Evolutionary conservation across 108 stramenopile genomes (phyloP).

Genomic region (Hondaea fermentalgiana): DNA sequence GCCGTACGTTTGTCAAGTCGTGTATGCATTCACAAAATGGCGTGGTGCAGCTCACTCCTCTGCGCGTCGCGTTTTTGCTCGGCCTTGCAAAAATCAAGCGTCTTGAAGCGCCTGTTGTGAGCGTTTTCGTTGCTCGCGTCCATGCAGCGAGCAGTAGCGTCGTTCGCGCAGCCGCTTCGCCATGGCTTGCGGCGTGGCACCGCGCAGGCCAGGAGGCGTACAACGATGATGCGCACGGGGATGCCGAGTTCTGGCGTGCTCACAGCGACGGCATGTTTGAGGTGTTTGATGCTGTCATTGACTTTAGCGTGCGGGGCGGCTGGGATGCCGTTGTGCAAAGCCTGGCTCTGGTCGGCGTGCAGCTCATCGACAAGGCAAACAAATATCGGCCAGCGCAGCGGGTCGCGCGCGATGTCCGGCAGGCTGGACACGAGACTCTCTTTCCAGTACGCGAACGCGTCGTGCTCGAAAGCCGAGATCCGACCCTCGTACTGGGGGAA

Average conservation of each 20-base stretch:
- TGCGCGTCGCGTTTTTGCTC: neutral
- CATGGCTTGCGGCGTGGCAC: neutral
- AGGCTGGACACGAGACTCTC: neutral
- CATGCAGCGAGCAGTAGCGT: neutral
- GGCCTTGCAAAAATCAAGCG: neutral
- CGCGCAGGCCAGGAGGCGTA: neutral
- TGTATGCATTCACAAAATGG: neutral
- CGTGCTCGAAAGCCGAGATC: neutral
- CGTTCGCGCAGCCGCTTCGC: neutral
- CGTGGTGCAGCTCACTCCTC: neutral
- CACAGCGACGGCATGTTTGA: neutral
- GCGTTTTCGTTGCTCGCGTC: neutral
- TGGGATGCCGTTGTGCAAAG: slow-evolving; percentile 11
- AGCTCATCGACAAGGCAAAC: neutral
- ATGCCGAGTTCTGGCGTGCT: neutral
- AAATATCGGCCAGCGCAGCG: neutral
- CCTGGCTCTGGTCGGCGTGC: neutral
- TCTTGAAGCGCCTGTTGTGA: neutral
- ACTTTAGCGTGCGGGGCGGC: neutral
- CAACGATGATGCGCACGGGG: neutral
- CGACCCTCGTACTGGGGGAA: neutral
- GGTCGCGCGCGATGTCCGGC: neutral
- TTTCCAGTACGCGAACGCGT: neutral
- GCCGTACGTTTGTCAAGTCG: neutral
- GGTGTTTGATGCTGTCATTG: neutral